Evolutionary conservation across 2,329 filamentous ascomycete genomes (phyloP).

Genomic region (Scytalidium sp.): DNA sequence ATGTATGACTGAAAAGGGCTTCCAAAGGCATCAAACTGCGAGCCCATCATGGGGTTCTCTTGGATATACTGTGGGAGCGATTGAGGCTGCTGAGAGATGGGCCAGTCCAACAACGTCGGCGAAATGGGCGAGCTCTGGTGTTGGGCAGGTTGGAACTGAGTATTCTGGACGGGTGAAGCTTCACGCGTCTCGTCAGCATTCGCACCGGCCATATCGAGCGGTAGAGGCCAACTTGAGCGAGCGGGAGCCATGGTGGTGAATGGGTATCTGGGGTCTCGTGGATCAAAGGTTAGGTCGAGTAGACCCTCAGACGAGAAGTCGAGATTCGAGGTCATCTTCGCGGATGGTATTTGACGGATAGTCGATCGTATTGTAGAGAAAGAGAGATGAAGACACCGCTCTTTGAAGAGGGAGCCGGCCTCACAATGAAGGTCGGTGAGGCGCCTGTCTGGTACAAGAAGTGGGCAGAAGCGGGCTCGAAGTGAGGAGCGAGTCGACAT

Average conservation of each 20-base stretch:
- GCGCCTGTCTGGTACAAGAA: conserved; percentile 16
- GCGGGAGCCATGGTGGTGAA: conserved; percentile 39
- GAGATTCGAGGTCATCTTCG: conserved; percentile 50
- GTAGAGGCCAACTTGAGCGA: conserved; percentile 30
- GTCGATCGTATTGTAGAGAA: conserved; percentile 44
- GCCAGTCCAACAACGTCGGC: conserved; percentile 55
- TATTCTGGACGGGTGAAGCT: conserved; percentile 37
- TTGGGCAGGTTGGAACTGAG: conserved; percentile 35
- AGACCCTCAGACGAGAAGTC: conserved; percentile 62
- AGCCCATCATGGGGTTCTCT: conserved; percentile 28
- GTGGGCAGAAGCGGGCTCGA: conserved; percentile 12
- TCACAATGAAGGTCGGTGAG: conserved; percentile 29
- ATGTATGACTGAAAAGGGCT: conserved; percentile 31
- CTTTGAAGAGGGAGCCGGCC: conserved; percentile 25
- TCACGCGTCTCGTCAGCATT: conserved; percentile 26
- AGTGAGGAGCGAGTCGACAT: conserved; percentile 14
- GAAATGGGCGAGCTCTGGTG: conserved; percentile 39
- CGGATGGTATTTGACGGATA: conserved; percentile 25
- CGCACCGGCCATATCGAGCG: conserved; percentile 28
- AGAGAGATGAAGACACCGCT: conserved; percentile 29
- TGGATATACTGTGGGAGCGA: conserved; percentile 29
- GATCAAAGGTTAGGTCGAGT: conserved; percentile 59
- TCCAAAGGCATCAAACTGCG: conserved; percentile 26
- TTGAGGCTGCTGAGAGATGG: conserved; percentile 38
- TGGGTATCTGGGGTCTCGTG: conserved; percentile 52